A percentile compares a stretch with the other conserved stretches of the same genome.
Conservation (phyloP, 2,329 filamentous ascomycete genomes). For the Trichoderma brevicompactum region DNA sequence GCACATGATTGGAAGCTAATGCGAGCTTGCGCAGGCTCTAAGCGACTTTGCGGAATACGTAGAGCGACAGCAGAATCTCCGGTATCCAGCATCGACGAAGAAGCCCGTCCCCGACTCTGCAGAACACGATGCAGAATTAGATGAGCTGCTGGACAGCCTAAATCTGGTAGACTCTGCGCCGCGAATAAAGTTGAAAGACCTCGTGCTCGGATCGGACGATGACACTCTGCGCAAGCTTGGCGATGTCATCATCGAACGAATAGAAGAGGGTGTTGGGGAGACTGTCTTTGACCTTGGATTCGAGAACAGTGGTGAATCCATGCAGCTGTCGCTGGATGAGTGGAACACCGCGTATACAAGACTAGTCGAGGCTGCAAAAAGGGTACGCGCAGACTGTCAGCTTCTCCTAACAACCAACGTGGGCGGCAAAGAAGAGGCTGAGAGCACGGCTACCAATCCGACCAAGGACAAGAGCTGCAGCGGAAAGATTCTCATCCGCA, state of each 20-base stretch:
- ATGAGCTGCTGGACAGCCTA: slow-evolving; percentile 88
- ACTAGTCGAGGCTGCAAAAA: slow-evolving; percentile 67
- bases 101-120: slow-evolving; percentile 36
- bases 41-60: slow-evolving; percentile 98
- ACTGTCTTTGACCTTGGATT: slow-evolving; percentile 89
- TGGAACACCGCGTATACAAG: slow-evolving; percentile 75
- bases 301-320: slow-evolving; percentile 85
- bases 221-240: slow-evolving; percentile 66
- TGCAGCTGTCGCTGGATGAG: slow-evolving; percentile 73
- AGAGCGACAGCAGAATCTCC: slow-evolving; percentile 84
- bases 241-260: slow-evolving; percentile 66
- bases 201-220: slow-evolving; percentile 69
- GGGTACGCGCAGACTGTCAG: slow-evolving; percentile 73
- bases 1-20: not conserved
- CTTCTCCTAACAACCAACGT: slow-evolving; percentile 90
- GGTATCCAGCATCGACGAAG: slow-evolving; percentile 56
- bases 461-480: slow-evolving; percentile 74
- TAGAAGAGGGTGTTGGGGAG: slow-evolving; percentile 87
- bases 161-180: slow-evolving; percentile 75
- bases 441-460: slow-evolving; percentile 55
- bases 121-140: slow-evolving; percentile 78
- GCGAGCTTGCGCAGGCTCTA: slow-evolving; percentile 58
- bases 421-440: slow-evolving; percentile 74
- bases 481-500: slow-evolving; percentile 86
- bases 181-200: slow-evolving; percentile 71